phyloP scores from a whole-genome alignment of 345 rosid species.

The Laguncularia racemosa region DNA sequence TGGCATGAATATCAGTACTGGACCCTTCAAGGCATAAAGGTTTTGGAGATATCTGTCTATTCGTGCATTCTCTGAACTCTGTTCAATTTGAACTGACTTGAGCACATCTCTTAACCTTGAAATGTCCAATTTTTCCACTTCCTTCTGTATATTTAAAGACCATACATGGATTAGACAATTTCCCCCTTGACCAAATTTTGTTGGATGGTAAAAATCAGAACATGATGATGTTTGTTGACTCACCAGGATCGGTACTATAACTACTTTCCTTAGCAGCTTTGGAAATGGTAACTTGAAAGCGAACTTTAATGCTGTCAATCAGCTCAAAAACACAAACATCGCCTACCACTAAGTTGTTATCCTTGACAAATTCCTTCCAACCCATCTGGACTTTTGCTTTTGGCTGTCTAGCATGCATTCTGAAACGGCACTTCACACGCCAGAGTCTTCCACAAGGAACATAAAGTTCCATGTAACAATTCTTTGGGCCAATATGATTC shows the following conservation, averaged over 20 bases:
- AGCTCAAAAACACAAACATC: constrained; percentile 21
- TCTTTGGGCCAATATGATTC: not conserved
- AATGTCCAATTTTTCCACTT: too few species aligned
- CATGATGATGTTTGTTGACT: not conserved
- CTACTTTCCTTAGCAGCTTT: not conserved
- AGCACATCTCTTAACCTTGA: too few species aligned
- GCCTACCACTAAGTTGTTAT: constrained; percentile 9
- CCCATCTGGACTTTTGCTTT: not conserved
- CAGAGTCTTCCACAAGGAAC: not conserved
- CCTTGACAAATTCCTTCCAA: constrained; percentile 18
- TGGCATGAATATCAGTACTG: too few species aligned
- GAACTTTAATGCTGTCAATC: not conserved
- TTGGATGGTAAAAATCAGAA: not conserved
- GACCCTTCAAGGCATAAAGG: too few species aligned
- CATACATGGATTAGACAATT: too few species aligned
- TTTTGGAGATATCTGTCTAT: too few species aligned
- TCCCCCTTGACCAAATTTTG: not conserved
- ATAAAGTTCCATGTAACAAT: not conserved
- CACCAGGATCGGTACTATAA: too few species aligned
- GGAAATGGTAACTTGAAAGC: constrained; percentile 9
- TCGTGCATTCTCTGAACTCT: too few species aligned
- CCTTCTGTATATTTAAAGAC: too few species aligned
- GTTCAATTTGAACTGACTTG: too few species aligned
- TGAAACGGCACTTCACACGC: not conserved
- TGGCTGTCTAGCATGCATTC: not conserved